Percentiles rank a stretch among this genome's conserved stretches.
phyloP scores from a whole-genome alignment of 2,329 filamentous ascomycete genomes.

The Neofusicoccum parvum region DNA sequence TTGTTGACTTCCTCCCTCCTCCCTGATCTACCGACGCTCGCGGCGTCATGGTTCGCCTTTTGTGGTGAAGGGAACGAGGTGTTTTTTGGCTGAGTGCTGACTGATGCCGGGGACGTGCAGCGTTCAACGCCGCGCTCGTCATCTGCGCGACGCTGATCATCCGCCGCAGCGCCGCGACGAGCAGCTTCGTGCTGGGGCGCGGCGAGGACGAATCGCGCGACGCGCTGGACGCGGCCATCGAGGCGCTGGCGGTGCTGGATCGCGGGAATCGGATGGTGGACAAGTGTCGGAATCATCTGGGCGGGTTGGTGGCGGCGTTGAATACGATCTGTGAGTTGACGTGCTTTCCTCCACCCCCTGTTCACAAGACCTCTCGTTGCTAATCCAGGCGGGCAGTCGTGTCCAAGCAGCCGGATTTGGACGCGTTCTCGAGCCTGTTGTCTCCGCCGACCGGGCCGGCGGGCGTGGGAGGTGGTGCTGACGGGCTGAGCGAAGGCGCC shows the following conservation, averaged over 20 bases:
- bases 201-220: neutral
- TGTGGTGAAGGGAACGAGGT: no score
- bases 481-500: neutral
- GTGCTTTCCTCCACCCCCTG: no score
- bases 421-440: neutral
- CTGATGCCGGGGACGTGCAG: no score
- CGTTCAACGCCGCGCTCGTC: conserved; percentile 34
- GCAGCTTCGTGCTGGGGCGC: conserved; percentile 15
- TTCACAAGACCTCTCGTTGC: neutral
- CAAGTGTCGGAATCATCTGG: conserved; percentile 33
- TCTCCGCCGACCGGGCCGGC: neutral
- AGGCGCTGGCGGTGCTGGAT: conserved; percentile 31
- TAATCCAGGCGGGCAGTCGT: neutral
- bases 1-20: no score
- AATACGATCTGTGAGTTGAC: neutral
- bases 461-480: neutral
- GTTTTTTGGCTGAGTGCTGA: no score
- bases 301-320: conserved; percentile 25
- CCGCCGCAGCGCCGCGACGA: neutral
- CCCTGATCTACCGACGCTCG: no score
- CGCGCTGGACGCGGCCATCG: conserved; percentile 28
- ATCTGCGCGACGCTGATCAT: conserved; percentile 35
- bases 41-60: no score
- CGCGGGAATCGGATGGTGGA: conserved; percentile 35
- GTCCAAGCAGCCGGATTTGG: neutral